Evolutionary conservation across 2,329 filamentous ascomycete species (phyloP).

Genomic region (Trichoderma citrinoviride): DNA sequence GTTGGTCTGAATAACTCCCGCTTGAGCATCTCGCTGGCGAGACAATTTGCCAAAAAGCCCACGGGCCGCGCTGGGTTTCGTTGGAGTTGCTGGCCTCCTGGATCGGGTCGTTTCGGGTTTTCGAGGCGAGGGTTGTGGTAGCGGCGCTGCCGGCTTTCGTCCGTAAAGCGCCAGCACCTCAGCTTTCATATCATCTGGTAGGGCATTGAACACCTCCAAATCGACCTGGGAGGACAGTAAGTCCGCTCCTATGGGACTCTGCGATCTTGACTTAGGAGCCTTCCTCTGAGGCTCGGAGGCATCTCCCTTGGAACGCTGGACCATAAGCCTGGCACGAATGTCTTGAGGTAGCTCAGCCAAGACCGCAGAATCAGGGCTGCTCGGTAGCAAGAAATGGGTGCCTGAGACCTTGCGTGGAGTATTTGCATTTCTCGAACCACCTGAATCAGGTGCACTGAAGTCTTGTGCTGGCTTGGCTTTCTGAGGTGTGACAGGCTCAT

Average conservation of each 20-base stretch:
- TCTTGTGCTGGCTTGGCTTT: conserved; percentile 55
- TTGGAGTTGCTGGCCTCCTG: conserved; percentile 59
- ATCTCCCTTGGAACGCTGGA: conserved; percentile 45
- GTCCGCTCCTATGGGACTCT: conserved; percentile 40
- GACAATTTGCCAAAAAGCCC: conserved; percentile 46
- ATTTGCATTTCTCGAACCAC: conserved; percentile 53
- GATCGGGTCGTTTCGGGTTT: conserved; percentile 53
- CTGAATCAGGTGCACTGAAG: conserved; percentile 48
- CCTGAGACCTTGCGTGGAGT: conserved; percentile 74
- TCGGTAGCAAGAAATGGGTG: conserved; percentile 89
- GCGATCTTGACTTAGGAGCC: conserved; percentile 36
- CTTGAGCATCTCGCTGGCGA: conserved; percentile 52
- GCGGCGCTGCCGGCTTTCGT: conserved; percentile 35
- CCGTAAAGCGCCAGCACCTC: conserved; percentile 77
- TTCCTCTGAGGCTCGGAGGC: conserved; percentile 29
- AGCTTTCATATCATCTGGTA: conserved; percentile 81
- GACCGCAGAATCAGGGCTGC: conserved; percentile 76
- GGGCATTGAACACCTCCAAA: conserved; percentile 73
- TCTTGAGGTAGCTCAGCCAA: conserved; percentile 79
- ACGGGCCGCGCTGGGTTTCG: conserved; percentile 57
- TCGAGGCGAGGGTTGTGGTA: conserved; percentile 51
- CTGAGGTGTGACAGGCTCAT: conserved; percentile 52
- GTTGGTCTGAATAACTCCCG: conserved; percentile 69
- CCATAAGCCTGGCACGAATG: conserved; percentile 73
- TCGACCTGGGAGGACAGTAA: conserved; percentile 76